Evolutionary conservation across 2,329 filamentous ascomycete genomes (phyloP).

Genomic region (Phyllosticta citribraziliensis): DNA sequence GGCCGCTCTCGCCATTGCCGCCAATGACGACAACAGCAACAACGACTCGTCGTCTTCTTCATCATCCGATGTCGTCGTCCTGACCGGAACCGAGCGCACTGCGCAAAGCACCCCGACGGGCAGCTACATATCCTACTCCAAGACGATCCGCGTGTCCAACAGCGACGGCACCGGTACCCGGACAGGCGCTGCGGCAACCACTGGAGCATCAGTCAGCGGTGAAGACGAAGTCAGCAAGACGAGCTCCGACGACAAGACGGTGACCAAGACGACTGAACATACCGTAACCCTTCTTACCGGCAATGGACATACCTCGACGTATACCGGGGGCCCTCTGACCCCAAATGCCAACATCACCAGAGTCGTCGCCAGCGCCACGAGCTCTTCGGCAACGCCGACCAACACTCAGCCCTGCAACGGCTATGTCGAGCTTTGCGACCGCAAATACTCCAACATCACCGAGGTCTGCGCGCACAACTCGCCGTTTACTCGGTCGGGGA

Average conservation of each 20-base stretch:
- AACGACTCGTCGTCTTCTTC: too few relatives aligned
- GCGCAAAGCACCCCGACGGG: slow-evolving; percentile 5
- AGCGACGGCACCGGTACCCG: background rate
- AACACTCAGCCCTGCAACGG: slow-evolving; percentile 35
- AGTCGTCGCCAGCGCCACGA: slow-evolving; percentile 15
- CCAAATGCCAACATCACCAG: slow-evolving; percentile 14
- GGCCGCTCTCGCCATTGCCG: background rate
- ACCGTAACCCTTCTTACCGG: slow-evolving; percentile 9
- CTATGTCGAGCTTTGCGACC: slow-evolving; percentile 29
- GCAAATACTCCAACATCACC: slow-evolving; percentile 33
- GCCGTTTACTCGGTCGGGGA: slow-evolving; percentile 25
- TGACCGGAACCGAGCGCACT: slow-evolving; percentile 3
- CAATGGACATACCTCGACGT: background rate
- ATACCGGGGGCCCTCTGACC: slow-evolving; percentile 6
- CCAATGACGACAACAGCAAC: too few relatives aligned
- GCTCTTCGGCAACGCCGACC: slow-evolving; percentile 21
- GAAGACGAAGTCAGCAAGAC: background rate
- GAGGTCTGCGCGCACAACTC: slow-evolving; percentile 32
- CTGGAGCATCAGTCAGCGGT: background rate
- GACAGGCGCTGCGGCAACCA: background rate
- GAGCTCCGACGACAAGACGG: slow-evolving; percentile 1
- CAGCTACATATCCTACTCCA: slow-evolving; percentile 7
- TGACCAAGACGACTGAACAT: slow-evolving; percentile 1
- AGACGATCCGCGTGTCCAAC: slow-evolving; percentile 4
- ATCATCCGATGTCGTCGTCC: background rate